Evolutionary conservation across 441 rosid genomes (phyloP).

Genomic region (Bruguiera hainesii): DNA sequence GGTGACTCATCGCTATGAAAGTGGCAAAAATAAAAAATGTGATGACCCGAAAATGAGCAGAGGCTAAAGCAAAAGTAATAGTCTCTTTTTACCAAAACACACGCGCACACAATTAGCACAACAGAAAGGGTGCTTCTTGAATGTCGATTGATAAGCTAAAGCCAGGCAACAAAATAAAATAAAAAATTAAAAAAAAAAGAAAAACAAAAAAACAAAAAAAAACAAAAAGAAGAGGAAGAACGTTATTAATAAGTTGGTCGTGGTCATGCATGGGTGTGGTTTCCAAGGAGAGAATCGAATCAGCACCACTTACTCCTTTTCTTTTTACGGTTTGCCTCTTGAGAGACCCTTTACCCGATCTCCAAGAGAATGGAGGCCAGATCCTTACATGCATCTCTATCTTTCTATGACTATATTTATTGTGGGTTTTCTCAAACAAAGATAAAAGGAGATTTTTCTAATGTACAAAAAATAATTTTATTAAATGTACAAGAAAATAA

Average conservation of each 20-base stretch:
- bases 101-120: constrained; percentile 14
- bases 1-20: no score
- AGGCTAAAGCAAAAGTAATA: constrained; percentile 17
- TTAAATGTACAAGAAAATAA: no score
- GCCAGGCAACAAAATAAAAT: no score
- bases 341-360: constrained; percentile 52
- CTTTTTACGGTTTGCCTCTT: constrained; percentile 49
- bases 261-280: constrained; percentile 79
- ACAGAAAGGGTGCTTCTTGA: constrained; percentile 2
- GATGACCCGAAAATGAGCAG: background rate
- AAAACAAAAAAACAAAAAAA: background rate
- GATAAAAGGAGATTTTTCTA: background rate
- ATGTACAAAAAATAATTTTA: no score
- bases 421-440: background rate
- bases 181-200: no score
- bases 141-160: no score
- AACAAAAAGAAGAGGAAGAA: background rate
- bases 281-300: constrained; percentile 68
- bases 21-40: no score
- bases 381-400: constrained; percentile 9
- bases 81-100: constrained; percentile 11
- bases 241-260: constrained; percentile 33
- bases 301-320: constrained; percentile 38
- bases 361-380: constrained; percentile 96
- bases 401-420: background rate